A percentile compares a stretch with the other conserved stretches of the same genome.
Conservation (phyloP, 768 basidiomycete genomes). For the Podaxis rugospora region DNA sequence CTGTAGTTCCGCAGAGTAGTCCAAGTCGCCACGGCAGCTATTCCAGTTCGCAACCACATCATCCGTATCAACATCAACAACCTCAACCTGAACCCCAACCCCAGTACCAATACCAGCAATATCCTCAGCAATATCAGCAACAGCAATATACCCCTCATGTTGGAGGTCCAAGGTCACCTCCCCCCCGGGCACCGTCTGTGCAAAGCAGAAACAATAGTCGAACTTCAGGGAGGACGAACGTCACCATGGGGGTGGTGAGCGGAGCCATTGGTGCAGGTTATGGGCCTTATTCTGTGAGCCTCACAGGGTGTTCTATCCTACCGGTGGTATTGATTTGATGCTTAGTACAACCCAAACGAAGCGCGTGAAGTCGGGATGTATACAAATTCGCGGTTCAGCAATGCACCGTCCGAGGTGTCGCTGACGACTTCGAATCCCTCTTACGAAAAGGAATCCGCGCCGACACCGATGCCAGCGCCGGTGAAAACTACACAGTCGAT, state of each 20-base stretch:
- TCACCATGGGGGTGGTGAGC: conserved; percentile 75
- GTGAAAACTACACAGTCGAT: conserved; percentile 46
- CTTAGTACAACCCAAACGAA: conserved; percentile 54
- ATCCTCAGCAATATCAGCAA: conserved; percentile 5
- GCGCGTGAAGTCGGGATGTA: conserved; percentile 42
- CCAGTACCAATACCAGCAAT: neutral
- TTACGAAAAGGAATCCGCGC: conserved; percentile 12
- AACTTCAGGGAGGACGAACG: conserved; percentile 44
- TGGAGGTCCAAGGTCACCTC: conserved; percentile 9
- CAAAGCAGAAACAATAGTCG: conserved; percentile 12
- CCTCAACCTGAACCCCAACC: conserved; percentile 19
- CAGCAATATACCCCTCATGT: conserved; percentile 11
- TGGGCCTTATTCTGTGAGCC: conserved; percentile 81
- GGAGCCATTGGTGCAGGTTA: conserved; percentile 77
- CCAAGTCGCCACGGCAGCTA: conserved; percentile 22
- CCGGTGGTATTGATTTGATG: neutral
- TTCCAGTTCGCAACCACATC: conserved; percentile 19
- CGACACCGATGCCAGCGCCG: conserved; percentile 27
- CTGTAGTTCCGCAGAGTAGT: conserved; percentile 62
- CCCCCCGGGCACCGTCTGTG: conserved; percentile 6
- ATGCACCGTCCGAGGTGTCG: conserved; percentile 37
- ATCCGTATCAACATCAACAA: conserved; percentile 20
- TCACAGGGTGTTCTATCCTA: neutral
- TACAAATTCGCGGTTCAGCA: conserved; percentile 52
- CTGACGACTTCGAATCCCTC: conserved; percentile 19